Conservation (phyloP, 1,284 basidiomycete genomes). For the Cryptococcus floricola region DNA sequence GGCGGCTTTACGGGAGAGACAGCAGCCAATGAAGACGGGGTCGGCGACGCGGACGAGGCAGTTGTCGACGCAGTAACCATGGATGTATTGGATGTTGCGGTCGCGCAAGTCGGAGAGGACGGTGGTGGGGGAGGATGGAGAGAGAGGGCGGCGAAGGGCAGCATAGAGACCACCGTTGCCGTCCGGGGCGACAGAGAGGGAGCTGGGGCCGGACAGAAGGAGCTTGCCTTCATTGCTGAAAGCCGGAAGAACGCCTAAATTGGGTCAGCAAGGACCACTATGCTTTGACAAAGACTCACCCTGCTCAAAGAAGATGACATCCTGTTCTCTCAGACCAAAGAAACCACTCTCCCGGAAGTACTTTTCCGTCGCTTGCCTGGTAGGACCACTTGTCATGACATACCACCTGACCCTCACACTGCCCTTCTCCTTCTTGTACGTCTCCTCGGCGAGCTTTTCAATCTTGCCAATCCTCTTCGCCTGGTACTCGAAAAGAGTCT, state of each 20-base stretch:
- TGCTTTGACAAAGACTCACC: conserved; percentile 55
- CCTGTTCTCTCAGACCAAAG: conserved; percentile 77
- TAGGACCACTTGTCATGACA: conserved; percentile 98
- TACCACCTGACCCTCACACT: conserved; percentile 84
- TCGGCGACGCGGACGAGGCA: conserved; percentile 97
- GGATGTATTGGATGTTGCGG: conserved; percentile 81
- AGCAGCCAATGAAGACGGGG: conserved; percentile 92
- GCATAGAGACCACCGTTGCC: conserved; percentile 98
- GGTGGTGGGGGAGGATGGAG: conserved; percentile 57
- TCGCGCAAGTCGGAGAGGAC: conserved; percentile 78
- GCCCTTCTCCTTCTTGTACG: conserved; percentile 54
- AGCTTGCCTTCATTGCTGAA: conserved; percentile 92
- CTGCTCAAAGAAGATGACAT: conserved; percentile 96
- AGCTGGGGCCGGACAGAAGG: conserved; percentile 72
- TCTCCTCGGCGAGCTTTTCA: conserved; percentile 66
- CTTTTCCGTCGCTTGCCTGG: conserved; percentile 75
- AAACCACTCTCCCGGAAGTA: conserved; percentile 76
- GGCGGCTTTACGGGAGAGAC: conserved; percentile 76
- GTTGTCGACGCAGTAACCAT: conserved; percentile 98
- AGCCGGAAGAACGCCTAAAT: conserved; percentile 85
- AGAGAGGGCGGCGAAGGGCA: conserved; percentile 75
- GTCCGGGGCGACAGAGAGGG: conserved; percentile 88
- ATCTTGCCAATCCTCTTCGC: conserved; percentile 87
- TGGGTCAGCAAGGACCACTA: conserved; percentile 10
- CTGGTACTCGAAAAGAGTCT: conserved; percentile 93